Percentiles rank a stretch among this genome's conserved stretches.
Conservation (phyloP, 1,284 basidiomycete species). For the Microbotryum intermedium region DNA sequence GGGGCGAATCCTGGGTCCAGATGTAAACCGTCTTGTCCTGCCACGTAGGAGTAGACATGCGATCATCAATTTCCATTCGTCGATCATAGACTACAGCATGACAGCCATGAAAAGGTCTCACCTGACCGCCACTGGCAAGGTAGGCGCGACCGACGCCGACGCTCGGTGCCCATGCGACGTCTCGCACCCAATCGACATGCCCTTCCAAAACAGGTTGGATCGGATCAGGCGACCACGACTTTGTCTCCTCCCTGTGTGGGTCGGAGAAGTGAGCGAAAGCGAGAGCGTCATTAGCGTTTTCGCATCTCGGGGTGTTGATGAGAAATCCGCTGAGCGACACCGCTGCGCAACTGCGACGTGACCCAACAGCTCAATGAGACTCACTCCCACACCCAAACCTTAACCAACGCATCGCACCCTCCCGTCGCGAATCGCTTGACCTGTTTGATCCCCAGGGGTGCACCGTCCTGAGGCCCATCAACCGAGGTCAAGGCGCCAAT, state of each 20-base stretch:
- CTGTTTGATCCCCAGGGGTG: slow-evolving; percentile 20
- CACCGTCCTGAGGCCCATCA: neutral
- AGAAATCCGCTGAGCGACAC: neutral
- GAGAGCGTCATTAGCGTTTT: no score
- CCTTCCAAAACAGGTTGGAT: slow-evolving; percentile 64
- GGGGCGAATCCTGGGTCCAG: slow-evolving; percentile 79
- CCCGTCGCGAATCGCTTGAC: slow-evolving; percentile 84
- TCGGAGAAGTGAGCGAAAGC: no score
- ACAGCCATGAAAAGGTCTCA: slow-evolving; percentile 41
- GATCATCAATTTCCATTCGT: neutral
- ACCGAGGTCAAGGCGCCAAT: slow-evolving; percentile 15
- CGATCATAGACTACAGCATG: no score
- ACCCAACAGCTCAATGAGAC: neutral
- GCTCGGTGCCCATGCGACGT: slow-evolving; percentile 95
- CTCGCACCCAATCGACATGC: slow-evolving; percentile 94
- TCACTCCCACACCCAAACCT: slow-evolving; percentile 74
- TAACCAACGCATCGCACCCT: slow-evolving; percentile 91
- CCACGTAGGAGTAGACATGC: neutral
- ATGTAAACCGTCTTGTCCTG: slow-evolving; percentile 86
- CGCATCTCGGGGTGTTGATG: no score
- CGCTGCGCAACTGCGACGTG: neutral
- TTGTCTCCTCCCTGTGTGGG: slow-evolving; percentile 33
- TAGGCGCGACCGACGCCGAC: slow-evolving; percentile 90
- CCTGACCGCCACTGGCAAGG: slow-evolving; percentile 90
- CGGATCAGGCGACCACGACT: slow-evolving; percentile 70